phyloP scores from a whole-genome alignment of 495 filamentous ascomycete genomes.

The Aspergillus kassunensis region DNA sequence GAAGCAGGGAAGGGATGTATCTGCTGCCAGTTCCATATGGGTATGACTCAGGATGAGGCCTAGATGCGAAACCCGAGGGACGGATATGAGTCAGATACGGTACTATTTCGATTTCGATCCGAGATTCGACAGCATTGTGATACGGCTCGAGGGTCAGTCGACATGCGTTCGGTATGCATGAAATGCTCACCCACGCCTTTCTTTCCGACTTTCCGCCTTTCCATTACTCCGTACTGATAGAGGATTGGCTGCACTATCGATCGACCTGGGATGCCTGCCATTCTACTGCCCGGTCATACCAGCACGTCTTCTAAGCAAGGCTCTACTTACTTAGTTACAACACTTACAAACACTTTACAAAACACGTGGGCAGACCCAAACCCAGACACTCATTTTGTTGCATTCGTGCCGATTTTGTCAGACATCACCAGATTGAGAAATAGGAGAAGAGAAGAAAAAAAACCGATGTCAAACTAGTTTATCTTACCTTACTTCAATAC shows the following conservation, averaged over 20 bases:
- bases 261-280: background rate
- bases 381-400: conserved; percentile 10
- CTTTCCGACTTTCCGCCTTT: too few relatives aligned
- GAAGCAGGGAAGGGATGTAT: conserved; percentile 16
- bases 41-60: conserved; percentile 15
- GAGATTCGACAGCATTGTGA: conserved; percentile 9
- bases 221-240: conserved; percentile 7
- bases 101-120: conserved; percentile 12
- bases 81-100: conserved; percentile 13
- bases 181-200: conserved; percentile 7
- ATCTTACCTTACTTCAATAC: background rate
- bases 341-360: background rate
- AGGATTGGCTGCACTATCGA: background rate
- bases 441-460: too few relatives aligned
- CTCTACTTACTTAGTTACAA: conserved; percentile 6
- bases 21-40: conserved; percentile 20
- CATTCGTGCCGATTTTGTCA: conserved; percentile 5
- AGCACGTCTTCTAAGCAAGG: conserved; percentile 9
- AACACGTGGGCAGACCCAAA: background rate
- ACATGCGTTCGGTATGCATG: background rate
- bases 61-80: conserved; percentile 15
- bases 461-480: conserved; percentile 1
- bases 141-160: conserved; percentile 5
- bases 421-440: conserved; percentile 3
- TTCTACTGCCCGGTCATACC: background rate